Evolutionary conservation across 2,329 filamentous ascomycete species (phyloP).

Genomic region (Aspergillus fumigatus): DNA sequence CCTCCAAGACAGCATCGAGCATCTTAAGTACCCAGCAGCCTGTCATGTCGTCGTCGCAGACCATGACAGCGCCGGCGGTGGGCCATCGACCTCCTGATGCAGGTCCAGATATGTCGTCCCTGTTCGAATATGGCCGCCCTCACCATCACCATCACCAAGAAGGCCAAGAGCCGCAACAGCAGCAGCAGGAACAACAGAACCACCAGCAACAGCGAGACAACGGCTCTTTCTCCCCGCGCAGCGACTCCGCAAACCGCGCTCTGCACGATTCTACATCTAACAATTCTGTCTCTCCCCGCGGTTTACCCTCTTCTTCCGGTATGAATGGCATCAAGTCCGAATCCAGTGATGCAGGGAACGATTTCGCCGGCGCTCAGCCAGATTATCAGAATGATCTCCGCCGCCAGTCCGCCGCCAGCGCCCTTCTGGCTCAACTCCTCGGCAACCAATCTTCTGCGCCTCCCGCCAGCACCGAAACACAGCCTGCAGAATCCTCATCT

Average conservation of each 20-base stretch:
- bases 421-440: slow-evolving; percentile 39
- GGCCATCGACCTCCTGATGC: slow-evolving; percentile 42
- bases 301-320: slow-evolving; percentile 22
- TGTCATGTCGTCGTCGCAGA: slow-evolving; percentile 45
- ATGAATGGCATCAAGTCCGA: slow-evolving; percentile 30
- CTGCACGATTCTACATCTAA: slow-evolving; percentile 34
- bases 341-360: slow-evolving; percentile 19
- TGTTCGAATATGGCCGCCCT: slow-evolving; percentile 36
- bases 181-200: slow-evolving; percentile 7
- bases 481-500: slow-evolving; percentile 3
- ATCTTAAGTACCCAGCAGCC: slow-evolving; percentile 20
- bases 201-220: slow-evolving; percentile 14
- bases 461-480: slow-evolving; percentile 15
- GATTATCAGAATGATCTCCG: slow-evolving; percentile 29
- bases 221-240: slow-evolving; percentile 25
- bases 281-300: slow-evolving; percentile 20
- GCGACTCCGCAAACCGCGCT: slow-evolving; percentile 37
- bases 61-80: slow-evolving; percentile 45
- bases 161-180: slow-evolving; percentile 25
- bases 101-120: slow-evolving; percentile 37
- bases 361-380: slow-evolving; percentile 15
- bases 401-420: slow-evolving; percentile 39
- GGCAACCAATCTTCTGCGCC: slow-evolving; percentile 29
- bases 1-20: slow-evolving; percentile 5
- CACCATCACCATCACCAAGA: slow-evolving; percentile 17